phyloP scores from a whole-genome alignment of 805 yeast genomes.

The Candida coquimbonensis region DNA sequence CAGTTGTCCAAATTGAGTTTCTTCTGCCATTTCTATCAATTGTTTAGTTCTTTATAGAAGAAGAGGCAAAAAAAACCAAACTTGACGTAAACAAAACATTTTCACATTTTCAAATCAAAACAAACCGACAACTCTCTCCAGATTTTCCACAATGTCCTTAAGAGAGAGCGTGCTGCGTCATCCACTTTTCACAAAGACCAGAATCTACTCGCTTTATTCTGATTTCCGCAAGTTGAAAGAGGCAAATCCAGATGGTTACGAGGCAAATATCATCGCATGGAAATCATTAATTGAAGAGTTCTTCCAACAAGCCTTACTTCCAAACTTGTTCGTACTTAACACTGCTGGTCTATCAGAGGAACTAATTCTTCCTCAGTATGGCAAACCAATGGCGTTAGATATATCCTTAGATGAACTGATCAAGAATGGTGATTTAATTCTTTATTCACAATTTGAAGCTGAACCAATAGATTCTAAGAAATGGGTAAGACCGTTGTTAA shows the following conservation, averaged over 20 bases:
- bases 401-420: constrained; percentile 28
- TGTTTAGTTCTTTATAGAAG: neutral
- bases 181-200: constrained; percentile 26
- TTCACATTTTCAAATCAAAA: no score
- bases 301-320: constrained; percentile 8
- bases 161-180: constrained; percentile 17
- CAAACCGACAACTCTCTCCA: neutral
- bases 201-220: constrained; percentile 32
- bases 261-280: constrained; percentile 34
- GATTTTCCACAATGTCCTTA: constrained; percentile 4
- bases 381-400: constrained; percentile 30
- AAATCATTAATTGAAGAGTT: constrained; percentile 21
- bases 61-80: neutral
- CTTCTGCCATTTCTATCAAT: neutral
- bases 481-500: constrained; percentile 20
- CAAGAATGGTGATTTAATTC: constrained; percentile 23
- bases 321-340: constrained; percentile 18
- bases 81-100: neutral
- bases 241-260: constrained; percentile 34
- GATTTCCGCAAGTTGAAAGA: constrained; percentile 31
- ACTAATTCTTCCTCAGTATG: constrained; percentile 24
- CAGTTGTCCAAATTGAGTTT: constrained; percentile 1
- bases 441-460: constrained; percentile 18
- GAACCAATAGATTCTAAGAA: constrained; percentile 17
- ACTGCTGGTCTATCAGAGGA: constrained; percentile 22